These are phyloP conservation scores for Scheffersomyces segobiensis DNA, from an alignment of 1,139 yeast species.

Conservation along the genomic window DNA sequence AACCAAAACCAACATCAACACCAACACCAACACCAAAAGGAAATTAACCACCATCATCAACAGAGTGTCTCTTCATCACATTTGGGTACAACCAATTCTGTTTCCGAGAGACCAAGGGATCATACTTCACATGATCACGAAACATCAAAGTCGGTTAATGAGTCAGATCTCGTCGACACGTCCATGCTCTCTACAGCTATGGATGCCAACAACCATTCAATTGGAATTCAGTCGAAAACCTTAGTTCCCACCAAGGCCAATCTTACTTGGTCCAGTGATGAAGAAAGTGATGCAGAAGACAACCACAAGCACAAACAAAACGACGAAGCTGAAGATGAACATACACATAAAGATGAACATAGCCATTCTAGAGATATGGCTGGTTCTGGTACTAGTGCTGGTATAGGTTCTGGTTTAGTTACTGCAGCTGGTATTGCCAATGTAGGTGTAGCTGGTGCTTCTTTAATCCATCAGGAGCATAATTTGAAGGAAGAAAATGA, in stretches of 20 bases:
- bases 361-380: not conserved
- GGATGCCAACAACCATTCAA: slow-evolving; percentile 23
- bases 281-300: slow-evolving; percentile 49
- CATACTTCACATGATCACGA: not conserved
- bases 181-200: not conserved
- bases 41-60: slow-evolving; percentile 2
- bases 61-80: not conserved
- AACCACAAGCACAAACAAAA: slow-evolving; percentile 42
- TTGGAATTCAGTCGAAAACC: slow-evolving; percentile 57
- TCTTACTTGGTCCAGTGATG: slow-evolving; percentile 82
- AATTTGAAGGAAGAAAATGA: slow-evolving; percentile 3
- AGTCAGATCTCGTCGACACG: not conserved
- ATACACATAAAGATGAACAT: slow-evolving; percentile 8
- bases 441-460: not conserved
- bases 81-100: not conserved
- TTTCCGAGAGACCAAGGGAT: slow-evolving; percentile 1
- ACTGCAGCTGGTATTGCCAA: not conserved
- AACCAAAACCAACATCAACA: not conserved
- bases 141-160: not conserved
- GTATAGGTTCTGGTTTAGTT: too few species aligned
- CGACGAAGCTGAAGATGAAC: slow-evolving; percentile 28
- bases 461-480: slow-evolving; percentile 5
- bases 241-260: slow-evolving; percentile 78
- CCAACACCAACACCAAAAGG: slow-evolving; percentile 4
- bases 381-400: not conserved